These are phyloP conservation scores for Exophiala calicioides DNA, from an alignment of 2,329 filamentous ascomycete genomes.

Conservation along the genomic window DNA sequence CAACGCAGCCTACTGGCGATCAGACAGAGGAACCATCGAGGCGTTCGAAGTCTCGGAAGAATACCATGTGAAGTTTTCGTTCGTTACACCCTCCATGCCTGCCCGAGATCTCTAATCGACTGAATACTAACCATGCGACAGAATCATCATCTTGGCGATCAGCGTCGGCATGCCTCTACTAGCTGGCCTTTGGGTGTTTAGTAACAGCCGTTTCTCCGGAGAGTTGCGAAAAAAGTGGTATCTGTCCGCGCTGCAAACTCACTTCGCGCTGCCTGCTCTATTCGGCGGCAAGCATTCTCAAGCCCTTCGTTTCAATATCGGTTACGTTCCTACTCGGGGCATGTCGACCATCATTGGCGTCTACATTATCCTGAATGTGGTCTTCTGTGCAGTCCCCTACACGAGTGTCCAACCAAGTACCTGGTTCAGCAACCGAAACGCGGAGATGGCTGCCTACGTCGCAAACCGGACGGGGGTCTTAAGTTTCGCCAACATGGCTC, in stretches of 20 bases:
- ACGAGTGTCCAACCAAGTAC: slow-evolving; percentile 31
- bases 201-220: not conserved
- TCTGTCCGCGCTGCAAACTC: too few relatives aligned
- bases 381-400: slow-evolving; percentile 33
- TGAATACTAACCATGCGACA: not conserved
- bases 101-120: too few relatives aligned
- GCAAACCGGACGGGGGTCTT: slow-evolving; percentile 24
- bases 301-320: slow-evolving; percentile 21
- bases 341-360: slow-evolving; percentile 34
- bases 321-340: slow-evolving; percentile 32
- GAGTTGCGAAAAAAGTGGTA: not conserved
- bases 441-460: slow-evolving; percentile 18
- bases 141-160: slow-evolving; percentile 17
- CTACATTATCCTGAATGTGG: slow-evolving; percentile 35
- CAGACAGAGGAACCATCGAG: slow-evolving; percentile 32
- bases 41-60: slow-evolving; percentile 36
- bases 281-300: slow-evolving; percentile 18
- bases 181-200: slow-evolving; percentile 26
- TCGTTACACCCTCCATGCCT: too few relatives aligned
- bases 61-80: slow-evolving; percentile 37
- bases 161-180: slow-evolving; percentile 27
- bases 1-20: slow-evolving; percentile 31
- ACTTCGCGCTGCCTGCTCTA: slow-evolving; percentile 18
- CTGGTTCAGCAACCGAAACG: slow-evolving; percentile 13
- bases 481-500: slow-evolving; percentile 23